Base-by-base conservation (phyloP, 2,329 filamentous ascomycete genomes). In the Phaeosphaeriaceae sp. region DNA sequence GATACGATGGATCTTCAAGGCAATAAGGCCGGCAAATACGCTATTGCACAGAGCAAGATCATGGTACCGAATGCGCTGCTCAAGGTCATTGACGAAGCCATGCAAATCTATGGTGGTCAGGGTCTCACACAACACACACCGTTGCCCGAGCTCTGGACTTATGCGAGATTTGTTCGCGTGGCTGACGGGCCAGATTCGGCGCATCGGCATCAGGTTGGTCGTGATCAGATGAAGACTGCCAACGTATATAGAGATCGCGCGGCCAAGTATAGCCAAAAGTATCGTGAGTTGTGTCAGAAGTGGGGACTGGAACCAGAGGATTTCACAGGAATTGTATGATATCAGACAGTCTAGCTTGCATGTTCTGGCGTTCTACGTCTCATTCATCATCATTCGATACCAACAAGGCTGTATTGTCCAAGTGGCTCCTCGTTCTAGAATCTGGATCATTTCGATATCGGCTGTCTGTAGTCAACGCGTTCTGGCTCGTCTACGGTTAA, bases 41-140 rank as follows among this genome's bases (percentile, higher is more conserved):
- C 76, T n/a, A 81, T 81, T 61, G 78, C 79, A 10, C 77, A 80
- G 63, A 75, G 71, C 64, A 81, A 80, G 66, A 79, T 80, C 57
- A 70, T 80, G 65, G 73, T 80, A 1, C 79, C 79, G n/a, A 75
- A 74, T 49, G 72, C 77, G 48, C 68, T 77, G 19, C 70, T 76
- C 46, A 77, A 76, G 55, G 73, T 79, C 43, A 80, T 81, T 52
- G 78, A 81, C 63, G 77, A 79, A 63, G 78, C 77, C 30, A 80
- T 80, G 77, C 79, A 80, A 61, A 73, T 80, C 48, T 80, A 79
- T 64, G 78, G 79, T 47, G 79, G 77, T 0, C 76, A 79, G 61
- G 79, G 79, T 8, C 55, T 81, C 15, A 80, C 77, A 17, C 79
- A 81, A 58, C 77, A 80, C 64, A 80, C 79, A 2, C 74, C 77